Evolutionary conservation across 116 monocot genomes (phyloP).

Genomic region (Iris pallida): DNA sequence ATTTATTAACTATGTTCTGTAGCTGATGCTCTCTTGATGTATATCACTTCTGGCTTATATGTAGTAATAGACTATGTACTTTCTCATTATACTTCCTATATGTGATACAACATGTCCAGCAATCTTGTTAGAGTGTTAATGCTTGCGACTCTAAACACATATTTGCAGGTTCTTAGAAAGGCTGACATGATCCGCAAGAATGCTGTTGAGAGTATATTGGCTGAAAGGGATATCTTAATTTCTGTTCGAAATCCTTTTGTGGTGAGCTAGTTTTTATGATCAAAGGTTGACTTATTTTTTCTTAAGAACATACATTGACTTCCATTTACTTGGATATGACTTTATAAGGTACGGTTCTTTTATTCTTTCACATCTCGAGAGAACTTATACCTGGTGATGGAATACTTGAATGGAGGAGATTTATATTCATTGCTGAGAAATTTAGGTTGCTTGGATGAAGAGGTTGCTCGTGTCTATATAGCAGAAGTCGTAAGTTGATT

Average conservation of each 20-base stretch:
- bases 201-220: slow-evolving; percentile 96
- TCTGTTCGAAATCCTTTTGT: slow-evolving; percentile 94
- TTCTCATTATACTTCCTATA: no score
- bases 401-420: slow-evolving; percentile 83
- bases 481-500: slow-evolving; percentile 82
- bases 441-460: slow-evolving; percentile 79
- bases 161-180: slow-evolving; percentile 79
- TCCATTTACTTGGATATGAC: not conserved
- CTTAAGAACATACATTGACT: not conserved
- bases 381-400: slow-evolving; percentile 91
- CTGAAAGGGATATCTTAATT: slow-evolving; percentile 88
- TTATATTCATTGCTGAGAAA: slow-evolving; percentile 75
- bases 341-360: slow-evolving; percentile 65
- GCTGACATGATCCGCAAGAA: slow-evolving; percentile 98
- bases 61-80: no score
- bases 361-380: slow-evolving; percentile 82
- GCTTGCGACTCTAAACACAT: not conserved
- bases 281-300: not conserved
- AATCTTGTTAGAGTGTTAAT: slow-evolving; percentile 1
- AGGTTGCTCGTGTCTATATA: slow-evolving; percentile 70
- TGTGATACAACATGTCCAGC: no score
- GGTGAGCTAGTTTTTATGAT: slow-evolving; percentile 29
- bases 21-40: no score
- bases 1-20: no score
- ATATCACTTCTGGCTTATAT: no score